phyloP scores from a whole-genome alignment of 768 basidiomycete genomes.

The Russula sp. region DNA sequence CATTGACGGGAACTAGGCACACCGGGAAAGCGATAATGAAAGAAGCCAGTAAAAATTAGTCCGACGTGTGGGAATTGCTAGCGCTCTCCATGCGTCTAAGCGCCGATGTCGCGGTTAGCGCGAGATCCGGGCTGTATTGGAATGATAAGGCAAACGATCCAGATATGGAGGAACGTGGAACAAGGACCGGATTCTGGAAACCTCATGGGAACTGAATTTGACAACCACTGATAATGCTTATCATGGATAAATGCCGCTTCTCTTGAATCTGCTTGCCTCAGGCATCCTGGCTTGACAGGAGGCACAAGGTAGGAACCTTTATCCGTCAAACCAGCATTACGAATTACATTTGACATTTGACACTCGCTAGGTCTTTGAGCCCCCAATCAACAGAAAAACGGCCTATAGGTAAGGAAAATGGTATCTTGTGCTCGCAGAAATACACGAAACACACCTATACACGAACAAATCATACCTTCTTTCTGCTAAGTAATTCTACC shows the following conservation, averaged over 20 bases:
- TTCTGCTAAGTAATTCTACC: neutral
- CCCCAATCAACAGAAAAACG: neutral
- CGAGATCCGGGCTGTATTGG: too few relatives aligned
- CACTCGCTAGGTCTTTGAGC: neutral
- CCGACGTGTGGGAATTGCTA: too few relatives aligned
- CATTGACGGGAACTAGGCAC: neutral
- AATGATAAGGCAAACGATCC: neutral
- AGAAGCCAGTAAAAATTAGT: too few relatives aligned
- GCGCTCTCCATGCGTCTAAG: neutral
- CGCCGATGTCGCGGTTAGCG: neutral
- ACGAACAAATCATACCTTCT: neutral
- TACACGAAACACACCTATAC: constrained; percentile 10
- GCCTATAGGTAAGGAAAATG: neutral
- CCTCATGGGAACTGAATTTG: neutral
- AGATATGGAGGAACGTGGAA: neutral
- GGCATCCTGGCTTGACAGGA: neutral
- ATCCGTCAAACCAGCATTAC: neutral
- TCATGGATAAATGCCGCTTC: too few relatives aligned
- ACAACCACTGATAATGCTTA: neutral
- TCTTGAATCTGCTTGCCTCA: neutral
- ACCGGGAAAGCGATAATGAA: too few relatives aligned
- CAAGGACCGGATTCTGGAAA: neutral
- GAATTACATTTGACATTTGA: neutral
- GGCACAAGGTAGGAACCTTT: neutral
- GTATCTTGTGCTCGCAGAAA: constrained; percentile 1